These are phyloP conservation scores for Murraya koenigii DNA, from an alignment of 345 rosid genomes.

Conservation along the genomic window DNA sequence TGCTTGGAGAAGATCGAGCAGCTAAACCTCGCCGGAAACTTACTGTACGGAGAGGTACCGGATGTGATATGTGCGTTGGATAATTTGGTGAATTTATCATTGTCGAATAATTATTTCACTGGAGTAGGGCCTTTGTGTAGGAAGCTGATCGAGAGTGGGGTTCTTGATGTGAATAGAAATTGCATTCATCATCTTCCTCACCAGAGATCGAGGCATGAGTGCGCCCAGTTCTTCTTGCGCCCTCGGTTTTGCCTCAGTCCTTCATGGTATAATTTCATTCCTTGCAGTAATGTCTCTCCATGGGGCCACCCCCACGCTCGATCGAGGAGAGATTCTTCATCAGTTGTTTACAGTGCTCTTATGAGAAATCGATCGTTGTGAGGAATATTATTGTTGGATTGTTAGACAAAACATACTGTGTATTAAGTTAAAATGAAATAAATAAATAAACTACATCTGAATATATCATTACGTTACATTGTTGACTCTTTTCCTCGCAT, in stretches of 20 bases:
- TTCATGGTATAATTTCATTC: slow-evolving; percentile 20
- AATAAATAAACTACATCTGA: neutral
- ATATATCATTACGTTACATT: too few species aligned
- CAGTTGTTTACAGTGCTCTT: slow-evolving; percentile 27
- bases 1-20: slow-evolving; percentile 36
- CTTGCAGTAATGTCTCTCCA: slow-evolving; percentile 26
- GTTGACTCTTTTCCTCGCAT: neutral
- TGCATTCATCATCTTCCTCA: slow-evolving; percentile 34
- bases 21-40: slow-evolving; percentile 40
- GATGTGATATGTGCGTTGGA: slow-evolving; percentile 31
- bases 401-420: neutral
- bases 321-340: slow-evolving; percentile 11
- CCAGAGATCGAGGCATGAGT: slow-evolving; percentile 40
- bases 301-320: neutral
- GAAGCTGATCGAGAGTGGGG: slow-evolving; percentile 24
- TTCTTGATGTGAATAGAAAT: slow-evolving; percentile 37
- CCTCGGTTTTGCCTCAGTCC: slow-evolving; percentile 20
- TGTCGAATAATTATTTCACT: slow-evolving; percentile 43
- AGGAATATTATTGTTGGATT: neutral
- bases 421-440: neutral
- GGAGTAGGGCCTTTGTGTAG: slow-evolving; percentile 34
- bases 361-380: slow-evolving; percentile 2
- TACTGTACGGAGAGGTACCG: slow-evolving; percentile 38
- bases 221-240: slow-evolving; percentile 23
- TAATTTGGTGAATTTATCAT: slow-evolving; percentile 28